Percentiles rank a stretch among this genome's conserved stretches.
These are phyloP conservation scores for Oxytropis ochrocephala DNA, from an alignment of 306 rosid species.

Conservation along the genomic window DNA sequence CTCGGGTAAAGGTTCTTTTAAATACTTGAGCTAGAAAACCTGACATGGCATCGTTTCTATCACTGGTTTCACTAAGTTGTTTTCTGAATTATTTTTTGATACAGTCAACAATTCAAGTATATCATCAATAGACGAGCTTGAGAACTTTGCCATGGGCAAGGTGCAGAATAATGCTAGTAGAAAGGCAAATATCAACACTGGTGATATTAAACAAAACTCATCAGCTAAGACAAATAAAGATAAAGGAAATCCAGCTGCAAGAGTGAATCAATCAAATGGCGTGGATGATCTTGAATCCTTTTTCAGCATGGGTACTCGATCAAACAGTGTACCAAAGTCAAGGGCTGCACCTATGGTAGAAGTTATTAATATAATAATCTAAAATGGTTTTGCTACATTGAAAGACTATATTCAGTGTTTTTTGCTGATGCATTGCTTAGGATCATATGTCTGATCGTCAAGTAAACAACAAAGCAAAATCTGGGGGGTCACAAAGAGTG, in stretches of 20 bases:
- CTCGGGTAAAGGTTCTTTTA: constrained; percentile 40
- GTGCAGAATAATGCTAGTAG: constrained; percentile 34
- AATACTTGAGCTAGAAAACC: constrained; percentile 23
- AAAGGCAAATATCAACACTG: constrained; percentile 24
- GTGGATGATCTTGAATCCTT: constrained; percentile 70
- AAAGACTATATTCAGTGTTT: constrained; percentile 24
- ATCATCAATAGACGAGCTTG: constrained; percentile 79
- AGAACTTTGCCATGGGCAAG: constrained; percentile 60
- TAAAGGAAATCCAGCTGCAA: constrained; percentile 29
- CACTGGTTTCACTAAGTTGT: constrained; percentile 8
- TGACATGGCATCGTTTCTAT: background rate
- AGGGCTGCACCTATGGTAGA: constrained; percentile 57
- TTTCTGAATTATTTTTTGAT: constrained; percentile 5
- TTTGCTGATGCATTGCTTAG: constrained; percentile 32
- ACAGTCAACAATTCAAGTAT: constrained; percentile 41
- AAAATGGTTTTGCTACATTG: constrained; percentile 12
- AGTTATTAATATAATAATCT: constrained; percentile 2
- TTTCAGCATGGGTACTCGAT: constrained; percentile 49
- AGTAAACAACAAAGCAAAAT: constrained; percentile 35
- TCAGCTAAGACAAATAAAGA: constrained; percentile 30
- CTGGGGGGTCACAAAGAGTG: constrained; percentile 40
- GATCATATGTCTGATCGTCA: constrained; percentile 49
- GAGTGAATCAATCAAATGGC: constrained; percentile 18
- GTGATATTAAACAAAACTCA: constrained; percentile 25
- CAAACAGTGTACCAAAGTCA: constrained; percentile 80